A percentile compares a stretch with the other conserved stretches of the same genome.
Evolutionary conservation across 306 rosid genomes (phyloP).

Genomic region (Neltuma alba): DNA sequence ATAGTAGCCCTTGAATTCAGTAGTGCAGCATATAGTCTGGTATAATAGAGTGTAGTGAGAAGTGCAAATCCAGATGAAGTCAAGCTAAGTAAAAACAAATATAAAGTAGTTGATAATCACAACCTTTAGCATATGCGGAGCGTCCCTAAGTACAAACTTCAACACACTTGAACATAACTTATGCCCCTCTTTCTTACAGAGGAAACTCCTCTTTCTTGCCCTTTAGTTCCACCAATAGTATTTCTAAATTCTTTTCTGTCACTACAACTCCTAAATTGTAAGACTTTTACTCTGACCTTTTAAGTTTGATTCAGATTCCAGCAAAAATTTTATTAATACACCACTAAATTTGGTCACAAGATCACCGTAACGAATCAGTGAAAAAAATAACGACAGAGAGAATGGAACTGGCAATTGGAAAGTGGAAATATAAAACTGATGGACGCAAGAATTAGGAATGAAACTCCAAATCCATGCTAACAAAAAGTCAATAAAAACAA

Average conservation of each 20-base stretch:
- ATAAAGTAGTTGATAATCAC: neutral
- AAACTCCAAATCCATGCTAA: neutral
- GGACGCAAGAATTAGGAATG: neutral
- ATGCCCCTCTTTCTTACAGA: neutral
- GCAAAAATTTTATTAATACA: neutral
- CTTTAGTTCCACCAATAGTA: neutral
- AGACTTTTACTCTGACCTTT: neutral
- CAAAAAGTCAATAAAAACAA: neutral
- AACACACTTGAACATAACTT: neutral
- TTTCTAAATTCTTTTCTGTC: neutral
- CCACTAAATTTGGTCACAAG: neutral
- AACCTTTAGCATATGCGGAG: neutral
- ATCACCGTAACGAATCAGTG: neutral
- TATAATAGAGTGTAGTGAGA: neutral
- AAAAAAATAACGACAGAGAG: too few species aligned
- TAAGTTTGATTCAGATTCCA: neutral
- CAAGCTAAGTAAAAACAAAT: neutral
- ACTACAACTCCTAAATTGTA: neutral
- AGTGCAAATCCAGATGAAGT: neutral
- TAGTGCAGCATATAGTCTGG: constrained; percentile 4
- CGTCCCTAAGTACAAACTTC: neutral
- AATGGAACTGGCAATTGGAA: neutral
- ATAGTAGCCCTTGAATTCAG: neutral
- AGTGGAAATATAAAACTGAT: neutral
- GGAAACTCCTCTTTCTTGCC: neutral